phyloP scores from a whole-genome alignment of 176 grass and related monocot genomes.

The Puccinellia tenuiflora region DNA sequence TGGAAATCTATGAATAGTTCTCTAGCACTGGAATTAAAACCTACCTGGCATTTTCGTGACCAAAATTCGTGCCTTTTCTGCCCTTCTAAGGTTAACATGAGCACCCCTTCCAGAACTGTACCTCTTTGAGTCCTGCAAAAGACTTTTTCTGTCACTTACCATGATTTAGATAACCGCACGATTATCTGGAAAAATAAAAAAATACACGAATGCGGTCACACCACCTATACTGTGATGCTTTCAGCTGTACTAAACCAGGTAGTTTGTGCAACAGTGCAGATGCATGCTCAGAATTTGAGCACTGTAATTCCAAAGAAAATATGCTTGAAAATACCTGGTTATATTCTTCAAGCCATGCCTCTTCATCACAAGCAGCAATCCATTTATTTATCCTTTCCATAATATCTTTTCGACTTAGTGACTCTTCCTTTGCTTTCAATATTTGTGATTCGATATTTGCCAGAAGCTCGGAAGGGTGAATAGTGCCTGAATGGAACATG shows the following conservation, averaged over 20 bases:
- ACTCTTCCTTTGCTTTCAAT: slow-evolving; percentile 80
- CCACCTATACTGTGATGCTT: neutral
- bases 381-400: slow-evolving; percentile 94
- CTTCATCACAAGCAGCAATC: slow-evolving; percentile 89
- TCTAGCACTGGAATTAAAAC: neutral
- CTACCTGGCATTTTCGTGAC: slow-evolving; percentile 89
- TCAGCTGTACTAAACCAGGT: neutral
- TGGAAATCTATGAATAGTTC: neutral
- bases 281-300: neutral
- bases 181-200: neutral
- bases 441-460: slow-evolving; percentile 85
- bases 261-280: neutral
- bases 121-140: slow-evolving; percentile 72
- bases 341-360: slow-evolving; percentile 95
- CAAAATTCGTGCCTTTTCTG: slow-evolving; percentile 77
- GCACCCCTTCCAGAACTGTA: slow-evolving; percentile 91
- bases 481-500: slow-evolving; percentile 51
- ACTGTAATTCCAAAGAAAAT: slow-evolving; percentile 9
- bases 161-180: neutral
- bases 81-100: slow-evolving; percentile 86
- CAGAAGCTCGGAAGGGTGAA: slow-evolving; percentile 77
- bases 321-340: slow-evolving; percentile 57
- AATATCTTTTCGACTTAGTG: slow-evolving; percentile 85
- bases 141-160: slow-evolving; percentile 10
- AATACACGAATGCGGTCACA: neutral